Conservation (phyloP, 257 asterid genomes). For the Salvia splendens region DNA sequence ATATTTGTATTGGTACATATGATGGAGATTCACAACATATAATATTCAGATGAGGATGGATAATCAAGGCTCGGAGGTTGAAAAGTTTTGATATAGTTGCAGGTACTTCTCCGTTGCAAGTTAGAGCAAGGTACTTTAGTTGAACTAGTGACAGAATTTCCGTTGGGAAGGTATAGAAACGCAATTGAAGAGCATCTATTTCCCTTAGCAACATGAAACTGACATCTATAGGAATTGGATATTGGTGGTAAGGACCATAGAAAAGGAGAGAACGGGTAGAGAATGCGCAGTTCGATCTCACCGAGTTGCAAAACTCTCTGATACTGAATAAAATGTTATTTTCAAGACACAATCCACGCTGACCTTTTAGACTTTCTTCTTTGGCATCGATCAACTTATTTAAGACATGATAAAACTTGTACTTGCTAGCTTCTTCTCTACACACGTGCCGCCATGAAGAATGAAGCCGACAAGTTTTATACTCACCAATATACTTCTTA, state of each 20-base stretch:
- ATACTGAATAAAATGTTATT: neutral
- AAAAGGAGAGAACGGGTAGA: conserved; percentile 3
- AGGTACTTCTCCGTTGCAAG: conserved; percentile 1
- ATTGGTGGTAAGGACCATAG: too few species aligned
- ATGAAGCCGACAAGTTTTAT: too few species aligned
- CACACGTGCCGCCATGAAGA: too few species aligned
- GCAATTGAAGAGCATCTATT: conserved; percentile 14
- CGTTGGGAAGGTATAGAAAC: conserved; percentile 13
- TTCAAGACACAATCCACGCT: too few species aligned
- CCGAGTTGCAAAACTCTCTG: too few species aligned
- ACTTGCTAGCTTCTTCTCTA: neutral
- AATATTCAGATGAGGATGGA: neutral
- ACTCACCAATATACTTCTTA: too few species aligned
- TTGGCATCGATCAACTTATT: too few species aligned
- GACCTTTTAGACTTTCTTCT: too few species aligned
- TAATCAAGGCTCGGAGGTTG: conserved; percentile 7
- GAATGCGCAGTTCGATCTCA: too few species aligned
- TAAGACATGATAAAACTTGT: conserved; percentile 11
- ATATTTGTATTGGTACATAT: neutral
- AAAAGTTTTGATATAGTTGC: conserved; percentile 7
- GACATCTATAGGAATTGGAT: neutral
- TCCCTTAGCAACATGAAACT: conserved; percentile 18
- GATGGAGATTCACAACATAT: neutral
- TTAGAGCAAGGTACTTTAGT: conserved; percentile 11
- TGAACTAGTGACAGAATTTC: neutral